Evolutionary conservation across 495 filamentous ascomycete genomes (phyloP), one percentile per base, ranked within the genome.

Genomic region (Hamigera avellanea): DNA sequence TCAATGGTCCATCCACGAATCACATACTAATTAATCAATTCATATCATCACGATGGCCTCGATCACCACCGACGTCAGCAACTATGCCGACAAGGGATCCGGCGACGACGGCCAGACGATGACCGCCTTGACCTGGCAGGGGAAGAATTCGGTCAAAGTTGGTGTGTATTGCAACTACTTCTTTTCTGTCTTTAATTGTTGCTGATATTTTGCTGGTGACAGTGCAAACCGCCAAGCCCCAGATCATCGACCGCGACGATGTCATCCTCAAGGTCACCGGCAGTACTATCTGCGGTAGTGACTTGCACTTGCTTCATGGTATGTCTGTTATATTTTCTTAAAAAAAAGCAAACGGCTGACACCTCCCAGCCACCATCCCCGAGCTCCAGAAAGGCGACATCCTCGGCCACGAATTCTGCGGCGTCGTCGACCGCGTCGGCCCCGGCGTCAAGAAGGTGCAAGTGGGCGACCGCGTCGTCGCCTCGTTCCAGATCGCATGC

Each of bases 371-470:
- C 18, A 55, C 62, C 14, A 70, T 93, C 17, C 59, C 88, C 2
- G 69, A 93, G 48, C 44, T 93, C 25, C 61, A 80, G 42, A 80
- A 83, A 45, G 86, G 88, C 29, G 87, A 95, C 60, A 86, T 94
- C 32, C 69, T 93, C 0, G 87, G 87, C 30, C 86, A 95, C 52
- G 87, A 94, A 46, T 93, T 86, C 62, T 87, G 81, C 50, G 87
- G 87, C 27, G 57, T 85, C 14, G 78, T 93, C 5, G 83, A 91
- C 23, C 62, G 69, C 10, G 67, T 83, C 5, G 87, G 86, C 0
- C 57, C 74, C 0, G 69, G 44, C 0, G 72, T 80, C 2, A 77
- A 59, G 32, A 70, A 66, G 0, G 54, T 80, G 23, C 70, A 80
- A 45, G 54, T 59, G 10, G 87, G 86, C 12, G 73, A 89, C 38